These are phyloP conservation scores for Alternaria triticina DNA, from an alignment of 2,329 filamentous ascomycete genomes.

Conservation along the genomic window DNA sequence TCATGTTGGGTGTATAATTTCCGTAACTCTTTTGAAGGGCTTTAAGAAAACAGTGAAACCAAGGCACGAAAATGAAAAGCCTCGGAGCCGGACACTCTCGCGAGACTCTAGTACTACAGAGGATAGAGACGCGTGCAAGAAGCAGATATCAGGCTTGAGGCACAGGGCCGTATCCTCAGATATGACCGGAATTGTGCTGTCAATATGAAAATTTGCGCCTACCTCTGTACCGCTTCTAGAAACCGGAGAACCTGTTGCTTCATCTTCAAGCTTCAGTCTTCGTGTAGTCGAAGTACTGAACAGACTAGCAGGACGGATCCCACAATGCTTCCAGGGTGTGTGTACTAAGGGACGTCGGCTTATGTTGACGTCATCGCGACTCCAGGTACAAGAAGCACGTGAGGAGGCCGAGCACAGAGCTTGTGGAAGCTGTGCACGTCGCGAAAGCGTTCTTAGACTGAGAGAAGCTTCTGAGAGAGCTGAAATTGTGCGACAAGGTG, in stretches of 20 bases:
- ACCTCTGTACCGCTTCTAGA: conserved; percentile 17
- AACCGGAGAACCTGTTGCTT: conserved; percentile 4
- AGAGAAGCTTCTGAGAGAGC: conserved; percentile 14
- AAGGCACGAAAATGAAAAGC: no score
- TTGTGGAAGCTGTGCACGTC: conserved; percentile 21
- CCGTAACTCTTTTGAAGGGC: neutral
- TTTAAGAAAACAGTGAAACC: neutral
- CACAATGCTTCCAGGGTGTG: conserved; percentile 1
- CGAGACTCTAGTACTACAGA: neutral
- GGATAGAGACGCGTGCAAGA: no score
- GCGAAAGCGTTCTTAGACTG: conserved; percentile 8
- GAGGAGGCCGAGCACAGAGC: conserved; percentile 29
- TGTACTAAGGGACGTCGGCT: neutral
- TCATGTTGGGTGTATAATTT: neutral
- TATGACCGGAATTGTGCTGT: neutral
- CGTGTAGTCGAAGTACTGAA: conserved; percentile 29
- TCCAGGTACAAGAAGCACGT: conserved; percentile 41
- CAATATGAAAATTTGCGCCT: conserved; percentile 5
- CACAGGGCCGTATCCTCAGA: neutral
- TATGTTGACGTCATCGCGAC: conserved; percentile 12
- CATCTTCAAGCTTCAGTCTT: conserved; percentile 13
- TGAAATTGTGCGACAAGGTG: conserved; percentile 14
- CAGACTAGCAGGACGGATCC: conserved; percentile 8
- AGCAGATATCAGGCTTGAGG: neutral
- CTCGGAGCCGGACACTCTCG: no score